phyloP scores from a whole-genome alignment of 2,329 filamentous ascomycete genomes.

The Phialophora macrospora region DNA sequence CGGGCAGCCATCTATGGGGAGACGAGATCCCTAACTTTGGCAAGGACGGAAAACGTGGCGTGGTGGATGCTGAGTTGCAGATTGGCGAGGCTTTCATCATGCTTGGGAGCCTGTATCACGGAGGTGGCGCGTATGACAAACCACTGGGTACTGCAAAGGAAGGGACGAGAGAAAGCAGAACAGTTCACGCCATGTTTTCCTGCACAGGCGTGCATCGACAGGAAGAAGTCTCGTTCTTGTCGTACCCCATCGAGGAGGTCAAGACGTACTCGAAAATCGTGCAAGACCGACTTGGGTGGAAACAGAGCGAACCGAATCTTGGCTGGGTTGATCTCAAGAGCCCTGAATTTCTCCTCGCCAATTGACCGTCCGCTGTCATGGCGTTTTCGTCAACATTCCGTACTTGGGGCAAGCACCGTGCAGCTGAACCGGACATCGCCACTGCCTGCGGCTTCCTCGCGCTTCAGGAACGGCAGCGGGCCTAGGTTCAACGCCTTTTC shows the following conservation, averaged over 20 bases:
- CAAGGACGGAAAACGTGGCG: slow-evolving; percentile 38
- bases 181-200: slow-evolving; percentile 50
- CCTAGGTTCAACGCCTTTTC: slow-evolving; percentile 41
- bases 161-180: slow-evolving; percentile 38
- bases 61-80: slow-evolving; percentile 44
- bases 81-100: slow-evolving; percentile 49
- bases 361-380: slow-evolving; percentile 9
- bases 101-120: slow-evolving; percentile 49
- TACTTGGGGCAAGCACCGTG: slow-evolving; percentile 33
- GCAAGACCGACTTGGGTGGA: slow-evolving; percentile 48
- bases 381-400: slow-evolving; percentile 20
- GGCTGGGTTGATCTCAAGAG: slow-evolving; percentile 50
- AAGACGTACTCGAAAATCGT: slow-evolving; percentile 47
- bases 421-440: slow-evolving; percentile 35
- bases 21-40: slow-evolving; percentile 48
- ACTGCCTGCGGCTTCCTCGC: slow-evolving; percentile 31
- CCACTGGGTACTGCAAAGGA: slow-evolving; percentile 38
- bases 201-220: slow-evolving; percentile 48
- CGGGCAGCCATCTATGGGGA: slow-evolving; percentile 49
- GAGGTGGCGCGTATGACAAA: slow-evolving; percentile 43
- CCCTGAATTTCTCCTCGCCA: slow-evolving; percentile 43
- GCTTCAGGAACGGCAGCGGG: slow-evolving; percentile 39
- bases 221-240: slow-evolving; percentile 47
- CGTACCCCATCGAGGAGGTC: slow-evolving; percentile 48
- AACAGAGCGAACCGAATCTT: slow-evolving; percentile 49